Evolutionary conservation across 208 protist species (phyloP).

Genomic region (Leishmania mexicana): DNA sequence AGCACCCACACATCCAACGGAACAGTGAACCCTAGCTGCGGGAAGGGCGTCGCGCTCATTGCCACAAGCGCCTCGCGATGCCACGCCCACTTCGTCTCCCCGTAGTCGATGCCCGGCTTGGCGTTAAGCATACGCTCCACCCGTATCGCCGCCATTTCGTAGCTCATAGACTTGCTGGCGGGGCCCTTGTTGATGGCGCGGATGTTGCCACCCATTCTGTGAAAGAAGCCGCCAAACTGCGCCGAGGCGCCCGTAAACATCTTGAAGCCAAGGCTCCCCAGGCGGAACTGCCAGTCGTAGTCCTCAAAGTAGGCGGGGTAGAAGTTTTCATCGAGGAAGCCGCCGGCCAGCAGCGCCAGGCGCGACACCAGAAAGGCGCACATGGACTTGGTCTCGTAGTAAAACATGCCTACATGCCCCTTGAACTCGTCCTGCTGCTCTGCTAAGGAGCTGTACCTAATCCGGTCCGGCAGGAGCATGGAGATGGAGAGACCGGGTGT

Average conservation of each 20-base stretch:
- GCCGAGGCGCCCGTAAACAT: conserved; percentile 15
- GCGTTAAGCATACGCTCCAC: conserved; percentile 16
- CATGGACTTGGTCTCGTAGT: conserved; percentile 20
- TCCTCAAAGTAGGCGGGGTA: conserved; percentile 27
- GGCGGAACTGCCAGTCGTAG: conserved; percentile 22
- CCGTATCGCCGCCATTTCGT: conserved; percentile 4
- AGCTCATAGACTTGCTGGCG: conserved; percentile 7
- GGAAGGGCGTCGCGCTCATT: conserved; percentile 2
- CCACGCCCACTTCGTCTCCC: conserved; percentile 23
- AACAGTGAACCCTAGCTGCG: conserved; percentile 4
- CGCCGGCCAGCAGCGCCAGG: conserved; percentile 16
- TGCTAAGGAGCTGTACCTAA: conserved; percentile 7
- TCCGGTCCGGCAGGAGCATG: conserved; percentile 5
- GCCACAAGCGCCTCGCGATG: conserved; percentile 13
- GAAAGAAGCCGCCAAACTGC: conserved; percentile 16
- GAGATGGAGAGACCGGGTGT: conserved; percentile 8
- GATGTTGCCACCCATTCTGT: conserved; percentile 13
- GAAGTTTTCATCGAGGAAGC: conserved; percentile 25
- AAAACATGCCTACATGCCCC: conserved; percentile 18
- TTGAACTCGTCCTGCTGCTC: conserved; percentile 11
- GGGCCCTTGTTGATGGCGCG: conserved; percentile 16
- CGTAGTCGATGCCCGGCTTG: conserved; percentile 22
- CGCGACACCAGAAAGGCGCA: conserved; percentile 24
- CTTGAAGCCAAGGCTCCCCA: conserved; percentile 12
- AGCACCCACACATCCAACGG: conserved; percentile 19